Evolutionary conservation across 2,329 filamentous ascomycete species (phyloP).

Genomic region (Pseudogymnoascus destructans): DNA sequence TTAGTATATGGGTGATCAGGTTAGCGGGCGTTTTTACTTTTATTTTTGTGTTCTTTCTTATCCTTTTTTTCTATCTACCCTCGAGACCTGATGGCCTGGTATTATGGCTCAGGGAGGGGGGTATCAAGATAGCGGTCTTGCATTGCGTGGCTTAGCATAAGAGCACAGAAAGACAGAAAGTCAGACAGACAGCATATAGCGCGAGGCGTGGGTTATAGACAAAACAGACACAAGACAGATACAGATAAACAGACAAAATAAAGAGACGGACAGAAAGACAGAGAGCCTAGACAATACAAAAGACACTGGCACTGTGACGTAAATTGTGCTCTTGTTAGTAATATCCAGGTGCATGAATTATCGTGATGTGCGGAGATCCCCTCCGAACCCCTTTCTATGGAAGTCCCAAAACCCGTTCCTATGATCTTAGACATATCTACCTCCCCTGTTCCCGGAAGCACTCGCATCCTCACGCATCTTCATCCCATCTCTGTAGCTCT

Average conservation of each 20-base stretch:
- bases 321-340: neutral
- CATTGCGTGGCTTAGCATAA: neutral
- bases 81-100: no score
- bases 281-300: no score
- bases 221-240: neutral
- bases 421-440: neutral
- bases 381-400: neutral
- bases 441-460: neutral
- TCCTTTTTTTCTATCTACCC: no score
- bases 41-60: no score
- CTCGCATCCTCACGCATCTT: neutral
- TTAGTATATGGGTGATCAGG: no score
- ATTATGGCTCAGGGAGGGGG: no score
- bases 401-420: neutral
- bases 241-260: no score
- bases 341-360: neutral
- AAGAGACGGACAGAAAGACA: no score
- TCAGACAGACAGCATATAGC: neutral
- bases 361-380: neutral
- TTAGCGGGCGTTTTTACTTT: no score
- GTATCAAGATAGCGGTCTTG: neutral
- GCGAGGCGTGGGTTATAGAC: neutral
- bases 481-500: neutral
- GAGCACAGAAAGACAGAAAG: no score
- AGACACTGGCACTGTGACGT: neutral